These are phyloP conservation scores for Suillus brevipes DNA, from an alignment of 768 basidiomycete species.

Conservation along the genomic window DNA sequence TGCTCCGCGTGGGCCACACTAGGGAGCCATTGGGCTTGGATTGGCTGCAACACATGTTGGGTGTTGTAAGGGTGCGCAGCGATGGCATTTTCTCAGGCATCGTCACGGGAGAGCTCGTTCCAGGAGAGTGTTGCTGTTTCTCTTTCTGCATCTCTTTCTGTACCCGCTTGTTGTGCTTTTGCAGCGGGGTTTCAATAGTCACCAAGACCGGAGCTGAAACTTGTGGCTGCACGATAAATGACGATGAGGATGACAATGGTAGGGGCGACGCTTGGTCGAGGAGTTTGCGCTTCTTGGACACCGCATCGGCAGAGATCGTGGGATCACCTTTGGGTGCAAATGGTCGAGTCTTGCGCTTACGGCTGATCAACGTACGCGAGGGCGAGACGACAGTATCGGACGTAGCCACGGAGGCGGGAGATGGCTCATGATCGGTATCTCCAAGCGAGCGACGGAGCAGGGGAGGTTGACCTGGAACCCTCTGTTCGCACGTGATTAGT, in stretches of 20 bases:
- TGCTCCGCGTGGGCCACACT: background rate
- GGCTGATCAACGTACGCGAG: background rate
- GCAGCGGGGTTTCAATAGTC: background rate
- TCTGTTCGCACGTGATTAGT: conserved; percentile 13
- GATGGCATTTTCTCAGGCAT: background rate
- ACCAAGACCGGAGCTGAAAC: background rate
- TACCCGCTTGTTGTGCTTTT: background rate
- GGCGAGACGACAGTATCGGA: background rate
- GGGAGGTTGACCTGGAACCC: conserved; percentile 27
- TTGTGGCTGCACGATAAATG: background rate
- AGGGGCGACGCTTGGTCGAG: background rate
- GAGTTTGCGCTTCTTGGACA: background rate
- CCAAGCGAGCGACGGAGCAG: conserved; percentile 14
- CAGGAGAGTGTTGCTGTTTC: background rate
- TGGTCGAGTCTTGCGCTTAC: background rate
- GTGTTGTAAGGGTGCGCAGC: background rate
- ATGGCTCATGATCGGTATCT: background rate
- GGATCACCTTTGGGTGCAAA: background rate
- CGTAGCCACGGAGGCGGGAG: background rate
- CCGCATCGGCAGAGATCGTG: background rate
- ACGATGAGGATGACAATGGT: background rate
- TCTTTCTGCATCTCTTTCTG: background rate
- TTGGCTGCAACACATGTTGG: background rate
- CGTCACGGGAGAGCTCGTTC: background rate
- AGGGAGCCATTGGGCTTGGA: background rate